These are phyloP conservation scores for Paecilomyces dactylethromorphus DNA, from an alignment of 2,329 filamentous ascomycete species.

Conservation along the genomic window DNA sequence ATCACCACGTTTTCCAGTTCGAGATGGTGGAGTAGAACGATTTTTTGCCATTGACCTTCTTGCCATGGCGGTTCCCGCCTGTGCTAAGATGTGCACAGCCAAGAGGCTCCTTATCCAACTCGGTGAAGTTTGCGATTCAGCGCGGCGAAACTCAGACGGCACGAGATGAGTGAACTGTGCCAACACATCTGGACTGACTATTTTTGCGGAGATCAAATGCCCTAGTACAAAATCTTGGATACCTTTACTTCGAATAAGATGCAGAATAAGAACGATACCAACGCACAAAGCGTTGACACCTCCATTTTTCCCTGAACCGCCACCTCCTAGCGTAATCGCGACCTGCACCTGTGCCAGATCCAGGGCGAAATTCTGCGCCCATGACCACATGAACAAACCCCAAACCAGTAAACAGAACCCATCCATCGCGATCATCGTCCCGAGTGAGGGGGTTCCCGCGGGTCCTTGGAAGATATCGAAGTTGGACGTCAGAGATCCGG, in stretches of 20 bases:
- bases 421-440: constrained; percentile 79
- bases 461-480: constrained; percentile 88
- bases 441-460: constrained; percentile 76
- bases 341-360: constrained; percentile 92
- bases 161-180: constrained; percentile 37
- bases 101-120: constrained; percentile 43
- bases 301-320: constrained; percentile 47
- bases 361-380: constrained; percentile 78
- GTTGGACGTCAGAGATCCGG: constrained; percentile 68
- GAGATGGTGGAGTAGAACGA: constrained; percentile 32
- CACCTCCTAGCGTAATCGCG: constrained; percentile 81
- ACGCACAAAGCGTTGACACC: constrained; percentile 41
- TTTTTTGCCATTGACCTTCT: constrained; percentile 41
- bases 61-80: constrained; percentile 42
- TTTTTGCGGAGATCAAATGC: constrained; percentile 38
- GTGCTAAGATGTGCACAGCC: constrained; percentile 43
- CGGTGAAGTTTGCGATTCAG: constrained; percentile 35
- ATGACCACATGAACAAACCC: constrained; percentile 74
- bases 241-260: constrained; percentile 39
- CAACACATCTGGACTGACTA: constrained; percentile 36
- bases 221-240: constrained; percentile 45
- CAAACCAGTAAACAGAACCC: constrained; percentile 75
- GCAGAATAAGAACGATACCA: constrained; percentile 38
- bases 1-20: constrained; percentile 37
- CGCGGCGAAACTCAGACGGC: constrained; percentile 37